Evolutionary conservation across 2,329 filamentous ascomycete species (phyloP).

Genomic region (Akanthomyces muscarius): DNA sequence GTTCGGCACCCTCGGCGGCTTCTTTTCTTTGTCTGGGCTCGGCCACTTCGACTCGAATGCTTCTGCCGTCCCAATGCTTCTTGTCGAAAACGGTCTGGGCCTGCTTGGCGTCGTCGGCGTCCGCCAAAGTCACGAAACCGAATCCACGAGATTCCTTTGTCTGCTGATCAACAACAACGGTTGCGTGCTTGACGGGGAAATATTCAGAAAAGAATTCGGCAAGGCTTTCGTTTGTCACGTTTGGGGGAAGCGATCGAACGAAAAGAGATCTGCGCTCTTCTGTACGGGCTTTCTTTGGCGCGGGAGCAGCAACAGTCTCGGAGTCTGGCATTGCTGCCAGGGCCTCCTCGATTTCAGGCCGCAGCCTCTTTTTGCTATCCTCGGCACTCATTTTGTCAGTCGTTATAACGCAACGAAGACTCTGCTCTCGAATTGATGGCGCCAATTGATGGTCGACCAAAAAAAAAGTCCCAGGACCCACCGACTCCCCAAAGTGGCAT

Average conservation of each 20-base stretch:
- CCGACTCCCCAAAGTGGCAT: slow-evolving; percentile 5
- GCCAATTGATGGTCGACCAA: not conserved
- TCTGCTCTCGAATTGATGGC: not conserved
- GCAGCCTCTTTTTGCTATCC: slow-evolving; percentile 34
- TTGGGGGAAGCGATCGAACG: slow-evolving; percentile 77
- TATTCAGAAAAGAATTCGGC: slow-evolving; percentile 90
- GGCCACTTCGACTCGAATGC: slow-evolving; percentile 81
- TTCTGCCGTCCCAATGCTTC: slow-evolving; percentile 70
- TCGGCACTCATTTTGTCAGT: slow-evolving; percentile 27
- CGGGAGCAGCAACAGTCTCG: slow-evolving; percentile 30
- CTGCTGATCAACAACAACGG: slow-evolving; percentile 79
- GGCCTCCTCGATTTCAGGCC: slow-evolving; percentile 31
- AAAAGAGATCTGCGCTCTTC: slow-evolving; percentile 74
- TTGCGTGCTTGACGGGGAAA: slow-evolving; percentile 92
- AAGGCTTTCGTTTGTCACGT: slow-evolving; percentile 74
- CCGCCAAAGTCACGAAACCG: slow-evolving; percentile 95
- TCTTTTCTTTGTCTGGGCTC: slow-evolving; percentile 73
- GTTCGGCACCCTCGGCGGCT: slow-evolving; percentile 40
- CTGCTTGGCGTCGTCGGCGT: slow-evolving; percentile 80
- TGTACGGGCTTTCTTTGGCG: slow-evolving; percentile 53
- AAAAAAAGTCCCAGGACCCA: slow-evolving; percentile 24
- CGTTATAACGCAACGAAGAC: not conserved
- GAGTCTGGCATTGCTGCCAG: slow-evolving; percentile 30
- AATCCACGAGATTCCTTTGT: slow-evolving; percentile 89
- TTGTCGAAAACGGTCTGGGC: slow-evolving; percentile 81